Evolutionary conservation across 345 rosid genomes (phyloP).

Genomic region (Aquilaria yunnanensis): DNA sequence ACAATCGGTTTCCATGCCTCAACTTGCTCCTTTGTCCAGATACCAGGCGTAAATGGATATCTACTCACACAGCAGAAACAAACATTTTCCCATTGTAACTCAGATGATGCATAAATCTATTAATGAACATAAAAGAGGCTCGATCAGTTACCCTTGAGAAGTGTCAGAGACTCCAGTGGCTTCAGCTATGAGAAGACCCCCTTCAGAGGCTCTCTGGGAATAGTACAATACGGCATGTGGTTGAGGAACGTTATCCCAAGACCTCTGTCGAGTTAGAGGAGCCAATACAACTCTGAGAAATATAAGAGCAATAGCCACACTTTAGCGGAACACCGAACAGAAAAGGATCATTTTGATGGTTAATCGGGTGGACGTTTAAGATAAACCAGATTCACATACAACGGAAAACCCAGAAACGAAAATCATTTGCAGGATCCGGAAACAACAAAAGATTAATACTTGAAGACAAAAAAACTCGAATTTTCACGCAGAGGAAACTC

Average conservation of each 20-base stretch:
- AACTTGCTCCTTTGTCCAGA: constrained; percentile 78
- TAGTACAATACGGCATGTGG: constrained; percentile 67
- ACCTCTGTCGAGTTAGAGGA: constrained; percentile 57
- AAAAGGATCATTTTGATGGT: background rate
- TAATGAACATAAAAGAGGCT: background rate
- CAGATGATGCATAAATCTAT: background rate
- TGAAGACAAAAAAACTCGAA: too few relatives aligned
- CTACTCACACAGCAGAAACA: constrained; percentile 13
- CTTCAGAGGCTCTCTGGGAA: constrained; percentile 56
- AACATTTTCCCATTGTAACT: background rate
- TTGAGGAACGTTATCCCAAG: constrained; percentile 50
- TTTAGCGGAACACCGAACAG: background rate
- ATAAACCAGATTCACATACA: too few relatives aligned
- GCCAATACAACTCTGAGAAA: constrained; percentile 49
- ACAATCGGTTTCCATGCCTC: constrained; percentile 91
- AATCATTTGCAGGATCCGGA: background rate
- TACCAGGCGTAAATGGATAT: constrained; percentile 46
- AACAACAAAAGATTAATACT: background rate
- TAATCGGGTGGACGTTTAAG: too few relatives aligned
- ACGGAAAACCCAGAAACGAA: too few relatives aligned
- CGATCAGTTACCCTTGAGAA: constrained; percentile 37
- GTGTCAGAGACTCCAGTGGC: constrained; percentile 64
- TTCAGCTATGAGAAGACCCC: constrained; percentile 57
- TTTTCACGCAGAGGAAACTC: too few relatives aligned
- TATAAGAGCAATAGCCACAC: background rate